These are phyloP conservation scores for Salvia miltiorrhiza DNA, from an alignment of 257 asterid genomes.

Conservation along the genomic window DNA sequence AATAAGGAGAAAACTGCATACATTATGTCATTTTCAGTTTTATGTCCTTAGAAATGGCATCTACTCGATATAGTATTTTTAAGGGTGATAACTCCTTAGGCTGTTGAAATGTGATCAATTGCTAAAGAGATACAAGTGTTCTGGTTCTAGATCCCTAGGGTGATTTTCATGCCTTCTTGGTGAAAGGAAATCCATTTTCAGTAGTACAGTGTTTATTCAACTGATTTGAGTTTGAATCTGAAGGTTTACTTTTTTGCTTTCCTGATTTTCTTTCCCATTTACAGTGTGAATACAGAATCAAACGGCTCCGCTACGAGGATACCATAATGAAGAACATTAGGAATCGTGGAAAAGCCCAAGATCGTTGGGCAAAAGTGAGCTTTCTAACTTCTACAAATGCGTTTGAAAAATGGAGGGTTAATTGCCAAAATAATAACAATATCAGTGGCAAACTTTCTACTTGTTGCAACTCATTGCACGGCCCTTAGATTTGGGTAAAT, in stretches of 20 bases:
- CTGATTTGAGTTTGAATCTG: neutral
- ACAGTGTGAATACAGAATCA: slow-evolving; percentile 87
- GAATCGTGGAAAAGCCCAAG: slow-evolving; percentile 76
- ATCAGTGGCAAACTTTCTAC: neutral
- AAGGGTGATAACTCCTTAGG: neutral
- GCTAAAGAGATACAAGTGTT: neutral
- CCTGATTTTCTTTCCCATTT: slow-evolving; percentile 21
- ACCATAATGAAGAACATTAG: slow-evolving; percentile 58
- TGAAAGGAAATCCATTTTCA: neutral
- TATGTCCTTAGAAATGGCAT: neutral
- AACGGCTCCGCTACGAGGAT: slow-evolving; percentile 79
- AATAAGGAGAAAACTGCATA: neutral
- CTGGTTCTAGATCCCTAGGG: neutral
- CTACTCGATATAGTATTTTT: neutral
- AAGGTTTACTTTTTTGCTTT: slow-evolving; percentile 5
- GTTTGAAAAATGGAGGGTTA: neutral
- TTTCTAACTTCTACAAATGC: slow-evolving; percentile 9
- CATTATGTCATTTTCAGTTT: neutral
- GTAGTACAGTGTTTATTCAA: neutral
- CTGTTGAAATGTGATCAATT: neutral
- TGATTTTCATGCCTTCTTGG: neutral
- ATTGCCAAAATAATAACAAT: neutral
- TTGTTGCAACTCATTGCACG: neutral
- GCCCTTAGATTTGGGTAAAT: neutral
- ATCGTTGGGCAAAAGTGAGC: slow-evolving; percentile 81